Evolutionary conservation across 2,329 filamentous ascomycete species (phyloP), one percentile per base, ranked within the genome.

Genomic region (Aspergillus jensenii): DNA sequence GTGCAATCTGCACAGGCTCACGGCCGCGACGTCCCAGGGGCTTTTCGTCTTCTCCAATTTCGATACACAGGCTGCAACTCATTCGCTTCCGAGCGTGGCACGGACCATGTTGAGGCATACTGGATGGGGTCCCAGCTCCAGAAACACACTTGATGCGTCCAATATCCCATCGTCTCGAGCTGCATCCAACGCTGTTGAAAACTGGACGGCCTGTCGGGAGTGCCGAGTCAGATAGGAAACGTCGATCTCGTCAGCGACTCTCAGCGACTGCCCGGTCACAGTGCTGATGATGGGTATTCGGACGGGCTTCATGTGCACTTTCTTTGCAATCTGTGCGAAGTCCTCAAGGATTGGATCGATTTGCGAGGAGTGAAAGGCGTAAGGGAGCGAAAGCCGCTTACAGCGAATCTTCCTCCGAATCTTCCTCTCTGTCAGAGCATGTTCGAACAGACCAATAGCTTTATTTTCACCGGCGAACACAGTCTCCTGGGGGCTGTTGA

Each of bases 71-170:
- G 80, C 15, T 83, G 82, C 44, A 82, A 78, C 27, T 81, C 82
- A 11, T 79, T 21, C 75, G 9, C 76, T 74, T 25, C 82, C 83
- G 54, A 90, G 80, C 5, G 83, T 85, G 14, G 85, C 81, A 77
- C 87, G 88, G 61, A 90, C 82, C 81, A 91, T 87, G 59, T 82
- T 83, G 40, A 82, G 81, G 71, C 85, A 89, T 14, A 90, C 84
- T 0, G 88, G 87, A 67, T 90, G 87, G 37, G 89, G 87, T 17
- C 89, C 89, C 59, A 91, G 76, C 72, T 92, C 89, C 53, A 91
- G 77, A 83, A 85, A 91, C 27, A 86, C 81, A 7, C 87, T 88
- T 74, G 86, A 85, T 62, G 87, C 84, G 60, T 87, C 81, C 46
- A 90, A 37, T 1, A 46, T 11, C 1, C 33, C 33, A 1, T 41